phyloP scores from a whole-genome alignment of 2,329 filamentous ascomycete species.

The Fusarium haematococcum region DNA sequence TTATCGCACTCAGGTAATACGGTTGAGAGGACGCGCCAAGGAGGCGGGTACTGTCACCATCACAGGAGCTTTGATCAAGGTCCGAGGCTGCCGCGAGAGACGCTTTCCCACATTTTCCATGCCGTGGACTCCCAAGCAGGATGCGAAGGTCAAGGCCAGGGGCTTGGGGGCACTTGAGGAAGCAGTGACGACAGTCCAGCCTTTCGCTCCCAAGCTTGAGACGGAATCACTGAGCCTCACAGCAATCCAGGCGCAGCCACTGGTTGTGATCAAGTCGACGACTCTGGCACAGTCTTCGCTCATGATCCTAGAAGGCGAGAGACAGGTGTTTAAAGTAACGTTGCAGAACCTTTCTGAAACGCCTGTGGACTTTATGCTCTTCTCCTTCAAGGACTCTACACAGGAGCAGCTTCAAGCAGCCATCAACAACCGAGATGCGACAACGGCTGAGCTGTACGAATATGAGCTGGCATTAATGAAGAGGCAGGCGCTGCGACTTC shows the following conservation, averaged over 20 bases:
- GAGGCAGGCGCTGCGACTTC: conserved; percentile 75
- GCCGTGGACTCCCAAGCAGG: conserved; percentile 77
- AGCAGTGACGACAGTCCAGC: conserved; percentile 53
- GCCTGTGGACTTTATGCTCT: conserved; percentile 84
- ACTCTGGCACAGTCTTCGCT: conserved; percentile 86
- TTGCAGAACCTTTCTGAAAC: conserved; percentile 83
- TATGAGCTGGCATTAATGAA: conserved; percentile 83
- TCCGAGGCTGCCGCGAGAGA: conserved; percentile 84
- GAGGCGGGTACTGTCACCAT: conserved; percentile 77
- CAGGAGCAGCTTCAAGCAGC: conserved; percentile 81
- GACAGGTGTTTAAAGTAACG: conserved; percentile 80
- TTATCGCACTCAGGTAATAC: conserved; percentile 83
- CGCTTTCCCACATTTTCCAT: conserved; percentile 86
- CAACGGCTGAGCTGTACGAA: conserved; percentile 85
- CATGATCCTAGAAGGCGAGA: conserved; percentile 94
- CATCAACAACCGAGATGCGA: conserved; percentile 80
- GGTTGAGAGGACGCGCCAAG: conserved; percentile 76
- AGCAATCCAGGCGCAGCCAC: conserved; percentile 83
- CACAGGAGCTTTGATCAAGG: conserved; percentile 81
- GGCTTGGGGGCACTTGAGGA: conserved; percentile 71
- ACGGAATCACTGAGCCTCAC: conserved; percentile 70
- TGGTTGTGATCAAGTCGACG: conserved; percentile 79
- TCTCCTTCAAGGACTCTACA: conserved; percentile 91
- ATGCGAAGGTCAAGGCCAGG: conserved; percentile 81
- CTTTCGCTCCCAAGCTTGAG: conserved; percentile 57